Base-by-base conservation (phyloP, 2,329 filamentous ascomycete species). In the Claviceps pusilla region DNA sequence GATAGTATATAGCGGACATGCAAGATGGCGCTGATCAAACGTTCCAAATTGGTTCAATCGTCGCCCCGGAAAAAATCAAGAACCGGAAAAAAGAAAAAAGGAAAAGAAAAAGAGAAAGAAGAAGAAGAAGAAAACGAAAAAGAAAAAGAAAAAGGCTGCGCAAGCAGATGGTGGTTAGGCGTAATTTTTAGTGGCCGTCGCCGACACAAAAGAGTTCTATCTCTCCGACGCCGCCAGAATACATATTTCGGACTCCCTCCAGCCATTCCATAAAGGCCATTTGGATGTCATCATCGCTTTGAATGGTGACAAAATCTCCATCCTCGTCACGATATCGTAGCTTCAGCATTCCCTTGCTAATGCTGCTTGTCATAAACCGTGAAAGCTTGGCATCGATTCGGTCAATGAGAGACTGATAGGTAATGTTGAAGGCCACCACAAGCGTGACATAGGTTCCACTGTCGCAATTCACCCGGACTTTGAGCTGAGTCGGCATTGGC, bases 201-300 rank as follows among this genome's bases (percentile, higher is more conserved):
- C 80, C 73, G 59, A 84, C 74, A 70, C 87, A 91, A 72, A 86
- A 91, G 57, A 93, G 79, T 67, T 95, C 87, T 68, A 95, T 94
- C 75, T 95, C 89, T 60, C 88, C 89, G 47, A 94, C 83, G 60
- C 85, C 83, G 47, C 84, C 84, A 52, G 79, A 76, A 52, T 78
- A 76, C 66, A 74, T 73, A 60, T 74, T 74, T 56, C 70, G 70
- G 35, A 73, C 66, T 66, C 77, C 84, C 64, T 95, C 89, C 39
- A 87, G 82, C 90, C 90, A 96, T 61, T 94, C 90, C 67, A 90
- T 84, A 65, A 98, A 95, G 4, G 93, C 93, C 61, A 93, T 89
- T 63, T 94, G 89, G 47, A 98, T 93, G 61, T 96, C 93, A 63
- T 98, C 93, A 63, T 98, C 93, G 57, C 86, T 91, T 66, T 93